Evolutionary conservation across 2,329 filamentous ascomycete species (phyloP).

Genomic region (Fusarium buharicum): DNA sequence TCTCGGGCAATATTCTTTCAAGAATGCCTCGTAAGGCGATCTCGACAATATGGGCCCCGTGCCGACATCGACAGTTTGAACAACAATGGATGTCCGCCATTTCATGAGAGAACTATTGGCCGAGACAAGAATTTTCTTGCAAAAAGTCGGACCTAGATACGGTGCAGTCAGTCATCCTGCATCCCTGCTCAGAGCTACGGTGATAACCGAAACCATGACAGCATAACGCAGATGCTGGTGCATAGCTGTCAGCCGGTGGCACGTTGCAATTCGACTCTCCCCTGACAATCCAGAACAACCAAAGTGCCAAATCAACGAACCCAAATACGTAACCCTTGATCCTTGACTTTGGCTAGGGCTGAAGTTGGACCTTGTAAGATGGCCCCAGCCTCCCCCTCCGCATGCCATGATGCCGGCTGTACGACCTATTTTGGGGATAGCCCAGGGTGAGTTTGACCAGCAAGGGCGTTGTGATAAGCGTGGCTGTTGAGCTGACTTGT

Average conservation of each 20-base stretch:
- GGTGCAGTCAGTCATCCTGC: neutral
- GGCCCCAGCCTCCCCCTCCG: constrained; percentile 11
- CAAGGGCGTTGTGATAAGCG: no score
- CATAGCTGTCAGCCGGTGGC: neutral
- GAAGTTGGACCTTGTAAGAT: constrained; percentile 22
- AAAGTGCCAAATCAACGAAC: neutral
- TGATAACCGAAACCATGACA: constrained; percentile 27
- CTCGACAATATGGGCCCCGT: neutral
- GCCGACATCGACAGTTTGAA: constrained; percentile 24
- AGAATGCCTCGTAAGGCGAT: constrained; percentile 17
- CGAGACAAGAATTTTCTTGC: constrained; percentile 7
- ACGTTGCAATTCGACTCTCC: constrained; percentile 5
- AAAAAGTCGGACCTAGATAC: constrained; percentile 9
- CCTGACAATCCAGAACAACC: neutral
- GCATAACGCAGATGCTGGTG: neutral
- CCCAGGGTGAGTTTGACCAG: constrained; percentile 6
- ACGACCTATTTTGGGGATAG: constrained; percentile 4
- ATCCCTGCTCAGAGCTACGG: constrained; percentile 17
- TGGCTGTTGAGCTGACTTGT: neutral
- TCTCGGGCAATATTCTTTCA: neutral
- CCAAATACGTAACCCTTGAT: neutral
- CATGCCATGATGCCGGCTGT: constrained; percentile 9
- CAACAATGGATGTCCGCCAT: constrained; percentile 20
- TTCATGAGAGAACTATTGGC: constrained; percentile 17
- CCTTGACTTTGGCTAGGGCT: constrained; percentile 29